Conservation (phyloP, 495 filamentous ascomycete genomes). For the Xylaria acuta region DNA sequence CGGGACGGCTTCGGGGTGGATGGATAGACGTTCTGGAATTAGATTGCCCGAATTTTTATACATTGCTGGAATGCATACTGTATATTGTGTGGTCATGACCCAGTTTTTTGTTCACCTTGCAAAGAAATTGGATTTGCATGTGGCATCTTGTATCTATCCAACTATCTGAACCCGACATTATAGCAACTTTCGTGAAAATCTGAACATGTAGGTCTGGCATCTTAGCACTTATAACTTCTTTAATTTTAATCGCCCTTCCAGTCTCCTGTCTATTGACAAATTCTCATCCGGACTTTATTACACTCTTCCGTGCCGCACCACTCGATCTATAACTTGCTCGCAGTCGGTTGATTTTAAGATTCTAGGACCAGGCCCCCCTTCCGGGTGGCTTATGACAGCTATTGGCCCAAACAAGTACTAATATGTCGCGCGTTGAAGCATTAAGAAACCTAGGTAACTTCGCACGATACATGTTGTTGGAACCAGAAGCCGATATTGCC, state of each 20-base stretch:
- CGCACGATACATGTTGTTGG: neutral
- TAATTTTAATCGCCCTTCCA: neutral
- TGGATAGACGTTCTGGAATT: conserved; percentile 14
- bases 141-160: neutral
- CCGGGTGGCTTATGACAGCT: neutral
- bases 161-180: neutral
- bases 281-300: neutral
- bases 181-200: neutral
- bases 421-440: neutral
- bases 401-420: neutral
- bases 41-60: conserved; percentile 2
- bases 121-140: neutral
- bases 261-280: neutral
- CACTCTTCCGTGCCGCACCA: neutral
- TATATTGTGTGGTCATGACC: neutral
- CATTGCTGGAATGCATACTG: neutral
- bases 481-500: neutral
- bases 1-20: neutral
- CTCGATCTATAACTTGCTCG: neutral
- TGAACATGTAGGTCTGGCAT: neutral
- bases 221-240: neutral
- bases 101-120: neutral
- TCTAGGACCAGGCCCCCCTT: neutral
- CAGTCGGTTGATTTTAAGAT: neutral
- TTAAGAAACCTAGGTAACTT: neutral